Conservation (phyloP, 805 yeast species). For the Teunomyces lycoperdinae region DNA sequence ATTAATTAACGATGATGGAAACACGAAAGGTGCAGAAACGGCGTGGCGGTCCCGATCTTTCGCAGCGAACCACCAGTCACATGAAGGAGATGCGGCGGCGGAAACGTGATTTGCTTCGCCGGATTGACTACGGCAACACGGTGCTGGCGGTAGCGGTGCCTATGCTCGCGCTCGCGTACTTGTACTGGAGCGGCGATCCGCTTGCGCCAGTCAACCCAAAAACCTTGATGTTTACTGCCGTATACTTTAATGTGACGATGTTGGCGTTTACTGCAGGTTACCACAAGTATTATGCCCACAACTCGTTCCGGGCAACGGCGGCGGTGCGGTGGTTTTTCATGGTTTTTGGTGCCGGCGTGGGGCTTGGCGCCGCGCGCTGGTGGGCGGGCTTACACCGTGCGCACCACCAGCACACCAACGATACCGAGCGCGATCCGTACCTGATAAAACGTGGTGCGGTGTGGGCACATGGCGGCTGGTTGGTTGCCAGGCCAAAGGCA, state of each 20-base stretch:
- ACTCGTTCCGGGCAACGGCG: constrained; percentile 28
- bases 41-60: constrained; percentile 9
- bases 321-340: constrained; percentile 38
- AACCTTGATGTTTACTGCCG: constrained; percentile 30
- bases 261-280: constrained; percentile 43
- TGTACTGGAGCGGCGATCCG: constrained; percentile 16
- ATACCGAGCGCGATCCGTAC: constrained; percentile 87
- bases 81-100: constrained; percentile 34
- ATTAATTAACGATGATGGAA: not conserved
- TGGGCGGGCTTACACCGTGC: constrained; percentile 87
- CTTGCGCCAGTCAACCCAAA: constrained; percentile 24
- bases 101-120: constrained; percentile 32
- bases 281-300: constrained; percentile 43
- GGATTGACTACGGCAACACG: constrained; percentile 36
- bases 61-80: constrained; percentile 25
- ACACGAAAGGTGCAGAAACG: constrained; percentile 22
- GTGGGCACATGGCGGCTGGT: constrained; percentile 90
- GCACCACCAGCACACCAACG: constrained; percentile 81
- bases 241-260: constrained; percentile 35
- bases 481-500: constrained; percentile 56
- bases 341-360: constrained; percentile 68
- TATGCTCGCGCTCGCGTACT: constrained; percentile 10
- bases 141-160: constrained; percentile 30
- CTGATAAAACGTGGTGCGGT: constrained; percentile 74
- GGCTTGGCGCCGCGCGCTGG: constrained; percentile 71